phyloP scores from a whole-genome alignment of 805 yeast genomes.

The Crinitomyces ghanaensis region DNA sequence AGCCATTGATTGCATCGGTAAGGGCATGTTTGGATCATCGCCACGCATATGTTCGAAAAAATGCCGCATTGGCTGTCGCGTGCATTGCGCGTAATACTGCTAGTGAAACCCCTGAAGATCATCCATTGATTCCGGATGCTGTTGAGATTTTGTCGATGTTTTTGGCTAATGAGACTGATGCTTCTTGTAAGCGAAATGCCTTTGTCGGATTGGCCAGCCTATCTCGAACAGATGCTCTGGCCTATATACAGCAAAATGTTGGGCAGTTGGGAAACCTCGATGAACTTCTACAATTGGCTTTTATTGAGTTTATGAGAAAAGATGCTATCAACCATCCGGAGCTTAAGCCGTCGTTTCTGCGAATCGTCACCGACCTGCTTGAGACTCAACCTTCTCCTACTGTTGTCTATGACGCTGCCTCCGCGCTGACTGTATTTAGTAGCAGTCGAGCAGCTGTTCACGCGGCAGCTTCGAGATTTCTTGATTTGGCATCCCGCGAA shows the following conservation, averaged over 20 bases:
- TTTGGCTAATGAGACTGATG: slow-evolving; percentile 73
- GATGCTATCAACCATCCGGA: slow-evolving; percentile 59
- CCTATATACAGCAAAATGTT: slow-evolving; percentile 64
- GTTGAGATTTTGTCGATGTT: slow-evolving; percentile 67
- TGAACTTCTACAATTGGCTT: slow-evolving; percentile 75
- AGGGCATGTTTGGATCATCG: slow-evolving; percentile 89
- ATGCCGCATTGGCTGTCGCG: slow-evolving; percentile 84
- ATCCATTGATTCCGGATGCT: slow-evolving; percentile 88
- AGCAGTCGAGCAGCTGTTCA: slow-evolving; percentile 54
- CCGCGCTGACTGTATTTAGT: slow-evolving; percentile 51
- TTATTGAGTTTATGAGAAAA: slow-evolving; percentile 80
- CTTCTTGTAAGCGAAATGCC: slow-evolving; percentile 92
- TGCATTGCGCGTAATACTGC: slow-evolving; percentile 75
- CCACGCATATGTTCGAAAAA: slow-evolving; percentile 95
- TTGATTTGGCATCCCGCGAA: slow-evolving; percentile 82
- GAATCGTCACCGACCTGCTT: slow-evolving; percentile 59
- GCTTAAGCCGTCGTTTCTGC: slow-evolving; percentile 59
- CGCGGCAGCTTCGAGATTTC: slow-evolving; percentile 74
- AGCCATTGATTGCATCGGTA: slow-evolving; percentile 88
- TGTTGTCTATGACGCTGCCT: slow-evolving; percentile 87
- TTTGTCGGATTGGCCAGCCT: slow-evolving; percentile 76
- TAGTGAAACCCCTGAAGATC: slow-evolving; percentile 1
- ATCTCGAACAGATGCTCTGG: slow-evolving; percentile 75
- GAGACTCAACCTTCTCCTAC: slow-evolving; percentile 54
- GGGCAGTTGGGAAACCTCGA: slow-evolving; percentile 53